Percentiles rank a stretch among this genome's conserved stretches.
Conservation (phyloP, 78 protist species). For the Chrysochromulina parva region DNA sequence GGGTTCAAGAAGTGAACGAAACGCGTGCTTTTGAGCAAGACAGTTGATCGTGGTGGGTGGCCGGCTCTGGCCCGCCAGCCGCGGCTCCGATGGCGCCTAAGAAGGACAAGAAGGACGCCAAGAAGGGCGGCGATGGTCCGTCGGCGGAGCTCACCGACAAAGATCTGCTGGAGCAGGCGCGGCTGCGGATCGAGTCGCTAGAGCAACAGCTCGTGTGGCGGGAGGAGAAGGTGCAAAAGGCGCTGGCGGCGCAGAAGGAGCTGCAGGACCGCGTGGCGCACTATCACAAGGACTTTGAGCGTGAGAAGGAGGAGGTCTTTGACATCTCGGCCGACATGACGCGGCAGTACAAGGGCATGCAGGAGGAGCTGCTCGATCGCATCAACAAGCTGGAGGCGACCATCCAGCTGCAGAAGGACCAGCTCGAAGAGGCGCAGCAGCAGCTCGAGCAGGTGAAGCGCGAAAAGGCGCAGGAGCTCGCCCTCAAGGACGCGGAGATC, state of each 20-base stretch:
- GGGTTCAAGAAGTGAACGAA: too few species aligned
- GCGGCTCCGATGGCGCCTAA: too few species aligned
- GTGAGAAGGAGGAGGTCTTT: constrained; percentile 16
- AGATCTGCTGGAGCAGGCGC: background rate
- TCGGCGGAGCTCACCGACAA: background rate
- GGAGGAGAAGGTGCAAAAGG: background rate
- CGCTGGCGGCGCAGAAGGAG: background rate
- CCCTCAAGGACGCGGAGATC: constrained; percentile 15
- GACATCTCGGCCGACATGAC: constrained; percentile 61
- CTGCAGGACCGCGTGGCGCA: background rate
- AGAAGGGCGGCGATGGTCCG: too few species aligned
- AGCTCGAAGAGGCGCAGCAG: background rate
- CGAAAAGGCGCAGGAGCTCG: constrained; percentile 34
- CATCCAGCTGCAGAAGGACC: background rate
- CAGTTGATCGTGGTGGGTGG: too few species aligned
- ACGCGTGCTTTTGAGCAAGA: too few species aligned
- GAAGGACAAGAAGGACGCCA: too few species aligned
- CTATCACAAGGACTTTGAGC: constrained; percentile 34
- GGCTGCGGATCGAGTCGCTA: constrained; percentile 6
- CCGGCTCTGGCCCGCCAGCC: too few species aligned
- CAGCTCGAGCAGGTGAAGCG: background rate
- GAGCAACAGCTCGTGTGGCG: constrained; percentile 15
- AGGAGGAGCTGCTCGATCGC: constrained; percentile 35
- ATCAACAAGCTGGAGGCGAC: background rate
- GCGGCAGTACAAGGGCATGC: constrained; percentile 53